Base-by-base conservation (phyloP, 129 eudicot species). In the Silybum marianum region DNA sequence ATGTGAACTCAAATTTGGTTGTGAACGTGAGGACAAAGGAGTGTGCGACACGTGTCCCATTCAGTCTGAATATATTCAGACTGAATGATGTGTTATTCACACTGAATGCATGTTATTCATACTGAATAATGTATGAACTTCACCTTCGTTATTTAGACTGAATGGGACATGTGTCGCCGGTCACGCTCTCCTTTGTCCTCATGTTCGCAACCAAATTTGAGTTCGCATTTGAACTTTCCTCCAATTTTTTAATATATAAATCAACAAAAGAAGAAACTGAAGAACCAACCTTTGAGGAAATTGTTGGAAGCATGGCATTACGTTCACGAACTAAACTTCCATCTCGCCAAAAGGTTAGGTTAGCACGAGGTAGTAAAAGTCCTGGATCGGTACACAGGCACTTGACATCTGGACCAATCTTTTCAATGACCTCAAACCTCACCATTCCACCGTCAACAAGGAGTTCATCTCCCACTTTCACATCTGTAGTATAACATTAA, bases 361-460 rank as follows among this genome's bases (percentile, higher is more conserved):
- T 96, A 40, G 99, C 99, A 58, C 98, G 88, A 60, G 98, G 99
- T 72, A 96, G 73, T 75, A 96, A 77, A 62, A 96, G 97, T 9
- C 99, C 99, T 30, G 99, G 98, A 82, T 96, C 99, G 23, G 97
- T 96, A 76, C 99, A 93, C 74, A 74, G 83, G 82, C 98, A 91
- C 83, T 90, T 93, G 84, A 96, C 98, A 90, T 96, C 99, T 22
- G 99, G 99, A 76, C 99, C 99, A 83, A 96, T 88, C 81, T 91
- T 93, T 87, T 96, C 99, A 73, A 93, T 87, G 19, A 96, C 98
- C 75, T 96, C 98, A 88, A 93, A 96, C 79, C 98, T 93, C 86
- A 90, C 99, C 99, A 96, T 96, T 85, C 99, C 99, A 67, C 98
- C 99, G 78, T 93, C 99, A 14, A 96, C 98, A 44, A 93, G 90